These are phyloP conservation scores for Boletus vermiculosoides DNA, from an alignment of 768 basidiomycete species.

Conservation along the genomic window DNA sequence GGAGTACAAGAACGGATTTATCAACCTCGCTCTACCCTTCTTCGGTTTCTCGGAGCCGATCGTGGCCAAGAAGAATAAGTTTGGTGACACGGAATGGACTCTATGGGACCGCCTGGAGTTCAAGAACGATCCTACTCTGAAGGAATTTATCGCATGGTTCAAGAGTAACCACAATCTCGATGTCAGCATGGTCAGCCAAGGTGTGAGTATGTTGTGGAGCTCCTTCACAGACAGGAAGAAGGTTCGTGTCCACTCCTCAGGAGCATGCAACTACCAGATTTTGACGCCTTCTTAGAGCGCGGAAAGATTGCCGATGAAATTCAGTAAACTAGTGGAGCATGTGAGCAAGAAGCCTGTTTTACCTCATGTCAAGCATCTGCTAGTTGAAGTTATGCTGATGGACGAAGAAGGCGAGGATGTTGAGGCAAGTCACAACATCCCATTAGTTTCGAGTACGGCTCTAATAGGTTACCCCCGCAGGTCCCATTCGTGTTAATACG, in stretches of 20 bases:
- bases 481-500: conserved; percentile 82
- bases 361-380: conserved; percentile 76
- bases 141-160: conserved; percentile 85
- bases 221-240: conserved; percentile 92
- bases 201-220: conserved; percentile 98
- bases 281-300: conserved; percentile 57
- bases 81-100: conserved; percentile 88
- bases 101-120: conserved; percentile 98
- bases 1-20: conserved; percentile 97
- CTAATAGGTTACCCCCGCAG: conserved; percentile 35
- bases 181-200: conserved; percentile 94
- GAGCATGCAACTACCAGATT: background rate
- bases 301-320: conserved; percentile 84
- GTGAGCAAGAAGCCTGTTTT: conserved; percentile 95
- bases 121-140: conserved; percentile 81
- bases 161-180: conserved; percentile 79
- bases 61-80: conserved; percentile 85
- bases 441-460: background rate
- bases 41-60: conserved; percentile 99
- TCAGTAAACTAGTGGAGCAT: conserved; percentile 86
- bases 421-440: conserved; percentile 53
- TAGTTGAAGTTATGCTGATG: conserved; percentile 92
- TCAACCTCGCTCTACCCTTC: conserved; percentile 97
- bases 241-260: conserved; percentile 41
- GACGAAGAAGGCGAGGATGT: conserved; percentile 95